Base-by-base conservation (phyloP, 176 grass and related monocot genomes). In the Tillandsia fasciculata region DNA sequence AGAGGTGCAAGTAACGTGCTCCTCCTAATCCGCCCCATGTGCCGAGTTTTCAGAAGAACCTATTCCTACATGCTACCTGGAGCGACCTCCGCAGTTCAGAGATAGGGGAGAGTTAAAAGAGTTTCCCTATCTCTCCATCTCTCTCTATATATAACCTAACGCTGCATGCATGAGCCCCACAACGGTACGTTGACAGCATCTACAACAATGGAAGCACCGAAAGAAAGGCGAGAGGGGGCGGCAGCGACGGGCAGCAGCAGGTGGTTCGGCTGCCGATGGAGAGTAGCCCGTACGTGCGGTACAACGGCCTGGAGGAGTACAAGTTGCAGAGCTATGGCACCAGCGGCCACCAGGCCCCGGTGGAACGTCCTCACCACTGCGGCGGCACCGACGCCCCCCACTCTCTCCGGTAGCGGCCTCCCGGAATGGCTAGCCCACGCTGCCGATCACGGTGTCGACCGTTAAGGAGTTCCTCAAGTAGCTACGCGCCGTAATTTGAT, bases 241-340 rank as follows among this genome's bases (percentile, higher is more conserved):
- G 48, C 18, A 9, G 56, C 15, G 23, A 61, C 0, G 52, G 68
- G 52, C n/a, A 77, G 65, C 64, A 12, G 51, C 64, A 26, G 42
- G 77, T 42, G 50, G 83, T 85, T 72, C 63, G 85, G 69, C 66
- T 87, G 66, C 81, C 87, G 64, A 79, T 72, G 61, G 87, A 85
- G 78, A 96, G 74, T 52, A 96, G 88, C 72, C 92, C 86, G n/a
- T 96, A 96, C 75, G 76, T 91, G 83, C 79, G 67, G 81, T 78
- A 89, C 70, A 57, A 87, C 1, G 79, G 64, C 14, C 48, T 89
- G 29, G 88, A 89, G 73, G 86, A 96, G 70, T 96, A 92, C 76
- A 92, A 92, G 81, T 80, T 87, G 81, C 79, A 79, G 3, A 88
- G 78, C 15, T 90, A 96, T 67, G 89, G 93, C 49, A 65, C 78